These are phyloP conservation scores for Aschersonia sp. DNA, from an alignment of 2,329 filamentous ascomycete genomes.

Conservation along the genomic window DNA sequence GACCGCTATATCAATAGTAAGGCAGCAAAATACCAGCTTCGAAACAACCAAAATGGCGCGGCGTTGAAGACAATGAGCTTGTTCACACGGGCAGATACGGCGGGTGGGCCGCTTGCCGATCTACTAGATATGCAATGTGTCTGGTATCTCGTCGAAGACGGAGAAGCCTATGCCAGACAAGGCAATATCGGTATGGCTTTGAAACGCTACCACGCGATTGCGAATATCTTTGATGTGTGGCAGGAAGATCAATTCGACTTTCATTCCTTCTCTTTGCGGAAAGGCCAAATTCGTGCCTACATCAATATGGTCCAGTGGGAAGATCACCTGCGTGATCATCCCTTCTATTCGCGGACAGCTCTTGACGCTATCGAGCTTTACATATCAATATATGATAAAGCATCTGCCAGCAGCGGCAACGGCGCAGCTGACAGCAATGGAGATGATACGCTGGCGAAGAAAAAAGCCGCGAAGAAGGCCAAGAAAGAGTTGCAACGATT, in stretches of 20 bases:
- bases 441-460: slow-evolving; percentile 54
- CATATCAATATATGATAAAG: slow-evolving; percentile 62
- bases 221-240: slow-evolving; percentile 93
- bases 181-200: slow-evolving; percentile 73
- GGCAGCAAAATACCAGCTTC: slow-evolving; percentile 88
- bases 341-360: slow-evolving; percentile 79
- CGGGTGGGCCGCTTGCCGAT: slow-evolving; percentile 77
- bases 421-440: slow-evolving; percentile 33
- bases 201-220: slow-evolving; percentile 80
- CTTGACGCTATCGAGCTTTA: slow-evolving; percentile 72
- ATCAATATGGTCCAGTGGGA: slow-evolving; percentile 96
- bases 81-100: slow-evolving; percentile 84
- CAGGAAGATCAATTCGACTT: slow-evolving; percentile 98
- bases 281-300: slow-evolving; percentile 90
- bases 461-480: slow-evolving; percentile 83
- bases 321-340: slow-evolving; percentile 78
- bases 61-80: slow-evolving; percentile 81
- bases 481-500: slow-evolving; percentile 54
- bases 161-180: slow-evolving; percentile 73
- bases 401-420: slow-evolving; percentile 49
- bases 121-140: slow-evolving; percentile 97
- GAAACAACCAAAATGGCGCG: slow-evolving; percentile 79
- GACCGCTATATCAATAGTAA: slow-evolving; percentile 99
- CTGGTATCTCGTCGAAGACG: slow-evolving; percentile 94
- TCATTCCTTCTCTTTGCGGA: slow-evolving; percentile 92